Base-by-base conservation (phyloP, 1,284 basidiomycete species). In the Fistulinella staudtii region DNA sequence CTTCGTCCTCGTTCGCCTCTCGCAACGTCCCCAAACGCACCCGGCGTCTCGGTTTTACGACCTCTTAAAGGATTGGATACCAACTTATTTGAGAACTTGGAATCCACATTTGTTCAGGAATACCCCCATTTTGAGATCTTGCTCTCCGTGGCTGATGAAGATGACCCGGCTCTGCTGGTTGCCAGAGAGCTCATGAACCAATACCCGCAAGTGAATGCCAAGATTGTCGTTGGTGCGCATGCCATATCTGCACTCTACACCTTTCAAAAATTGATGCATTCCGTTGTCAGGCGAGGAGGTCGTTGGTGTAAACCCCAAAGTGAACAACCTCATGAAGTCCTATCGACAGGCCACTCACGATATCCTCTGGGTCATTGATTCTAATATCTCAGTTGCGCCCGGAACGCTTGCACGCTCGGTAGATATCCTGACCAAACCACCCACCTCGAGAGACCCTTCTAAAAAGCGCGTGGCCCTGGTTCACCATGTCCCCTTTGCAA, bases 361-460 rank as follows among this genome's bases (percentile, higher is more conserved):
- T 61, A 89, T 98, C 39, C 70, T 99, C 37, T 99, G 95, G 95
- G 88, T 99, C 10, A 75, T 99, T 39, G 96, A 99, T 66, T 95
- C 93, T 17, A 96, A 96, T 53, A 80, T 98, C 37, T 81, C 82
- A 52, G 82, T 87, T 14, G 78, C 80, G 24, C 75, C 85, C 0
- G 85, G 85, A n/a, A 88, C 92, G 2, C 80, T 98, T 18, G 84
- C 86, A 1, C 82, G 90, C 37, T 85, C 93, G 8, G 89, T 99
- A 8, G 88, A 90, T 52, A 77, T 82, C 7, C 79, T 95, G 27
- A 68, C 56, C 24, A 57, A 67, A 36, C 58, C 72, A 15, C 57
- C 68, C 27, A 52, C 46, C 33, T 43, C 45, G 1, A 53, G 53
- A 30, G 53, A 27, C 17, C 9, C 44, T 33, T 46, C 43, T 38